These are phyloP conservation scores for Leccinum boreale DNA, from an alignment of 768 basidiomycete species.

Conservation along the genomic window DNA sequence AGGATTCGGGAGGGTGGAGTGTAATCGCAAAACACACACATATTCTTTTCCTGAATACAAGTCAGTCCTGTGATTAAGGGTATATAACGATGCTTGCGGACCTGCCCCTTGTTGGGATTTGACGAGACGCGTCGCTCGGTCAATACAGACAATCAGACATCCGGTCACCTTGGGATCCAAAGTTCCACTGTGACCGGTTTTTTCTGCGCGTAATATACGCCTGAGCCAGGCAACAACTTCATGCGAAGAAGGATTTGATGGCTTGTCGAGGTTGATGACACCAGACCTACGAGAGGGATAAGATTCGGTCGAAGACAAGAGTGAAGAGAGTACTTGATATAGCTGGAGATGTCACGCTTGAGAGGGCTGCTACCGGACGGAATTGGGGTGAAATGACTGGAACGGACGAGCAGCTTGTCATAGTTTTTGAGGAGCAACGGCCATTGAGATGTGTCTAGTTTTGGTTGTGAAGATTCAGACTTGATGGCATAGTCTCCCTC, in stretches of 20 bases:
- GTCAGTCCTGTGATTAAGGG: not conserved
- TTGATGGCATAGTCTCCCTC: slow-evolving; percentile 80
- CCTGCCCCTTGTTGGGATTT: slow-evolving; percentile 99
- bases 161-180: slow-evolving; percentile 99
- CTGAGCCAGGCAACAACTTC: slow-evolving; percentile 99
- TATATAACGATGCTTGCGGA: slow-evolving; percentile 32
- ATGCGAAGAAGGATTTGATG: slow-evolving; percentile 97
- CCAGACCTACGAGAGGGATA: slow-evolving; percentile 65
- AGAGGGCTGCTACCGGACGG: slow-evolving; percentile 91
- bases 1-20: slow-evolving; percentile 76
- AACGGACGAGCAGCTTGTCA: slow-evolving; percentile 92
- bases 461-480: slow-evolving; percentile 68
- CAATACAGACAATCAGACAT: slow-evolving; percentile 98
- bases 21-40: slow-evolving; percentile 92
- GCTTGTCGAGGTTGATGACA: slow-evolving; percentile 99
- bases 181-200: slow-evolving; percentile 98
- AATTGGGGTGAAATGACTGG: slow-evolving; percentile 97
- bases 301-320: not conserved
- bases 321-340: slow-evolving; percentile 69
- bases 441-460: slow-evolving; percentile 95
- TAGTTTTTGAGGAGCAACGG: slow-evolving; percentile 98
- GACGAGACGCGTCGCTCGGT: slow-evolving; percentile 94
- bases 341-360: slow-evolving; percentile 88
- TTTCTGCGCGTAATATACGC: slow-evolving; percentile 94
- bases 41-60: slow-evolving; percentile 83